These are phyloP conservation scores for Pseudogymnoascus sp. DNA, from an alignment of 2,329 filamentous ascomycete species.

Conservation along the genomic window DNA sequence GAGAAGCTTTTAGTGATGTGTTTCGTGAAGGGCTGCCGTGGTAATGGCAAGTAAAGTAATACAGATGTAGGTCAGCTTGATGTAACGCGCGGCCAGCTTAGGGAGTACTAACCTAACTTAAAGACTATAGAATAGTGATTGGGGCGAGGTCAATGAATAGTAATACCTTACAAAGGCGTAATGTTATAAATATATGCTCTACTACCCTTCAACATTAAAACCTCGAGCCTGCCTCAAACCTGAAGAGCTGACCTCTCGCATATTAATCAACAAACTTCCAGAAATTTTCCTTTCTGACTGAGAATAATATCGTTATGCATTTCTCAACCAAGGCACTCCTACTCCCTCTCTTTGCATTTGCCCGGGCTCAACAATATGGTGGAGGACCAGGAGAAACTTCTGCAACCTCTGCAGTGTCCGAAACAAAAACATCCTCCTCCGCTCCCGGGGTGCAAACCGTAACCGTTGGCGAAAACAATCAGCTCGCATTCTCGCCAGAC, in stretches of 20 bases:
- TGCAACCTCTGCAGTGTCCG: slow-evolving; percentile 13
- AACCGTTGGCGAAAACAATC: slow-evolving; percentile 24
- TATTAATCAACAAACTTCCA: not conserved
- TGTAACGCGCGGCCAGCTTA: not conserved
- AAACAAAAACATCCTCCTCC: slow-evolving; percentile 16
- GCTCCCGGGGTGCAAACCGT: slow-evolving; percentile 26
- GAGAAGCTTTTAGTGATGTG: too few relatives aligned
- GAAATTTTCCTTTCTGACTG: not conserved
- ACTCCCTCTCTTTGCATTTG: slow-evolving; percentile 19
- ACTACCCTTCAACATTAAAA: not conserved
- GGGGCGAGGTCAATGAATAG: too few relatives aligned
- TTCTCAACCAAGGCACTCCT: slow-evolving; percentile 21
- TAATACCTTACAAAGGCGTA: not conserved
- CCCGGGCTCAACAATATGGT: slow-evolving; percentile 17
- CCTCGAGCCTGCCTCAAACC: not conserved
- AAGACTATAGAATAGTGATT: too few relatives aligned
- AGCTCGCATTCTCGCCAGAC: slow-evolving; percentile 43
- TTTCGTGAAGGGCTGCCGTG: too few relatives aligned
- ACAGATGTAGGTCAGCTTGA: not conserved
- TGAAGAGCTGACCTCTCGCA: not conserved
- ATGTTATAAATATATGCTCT: not conserved
- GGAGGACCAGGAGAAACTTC: slow-evolving; percentile 13
- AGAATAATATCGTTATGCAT: slow-evolving; percentile 21
- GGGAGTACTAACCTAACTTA: too few relatives aligned
- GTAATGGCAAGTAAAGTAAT: not conserved